Conservation (phyloP, 257 asterid genomes). For the Euphrasia confusa region DNA sequence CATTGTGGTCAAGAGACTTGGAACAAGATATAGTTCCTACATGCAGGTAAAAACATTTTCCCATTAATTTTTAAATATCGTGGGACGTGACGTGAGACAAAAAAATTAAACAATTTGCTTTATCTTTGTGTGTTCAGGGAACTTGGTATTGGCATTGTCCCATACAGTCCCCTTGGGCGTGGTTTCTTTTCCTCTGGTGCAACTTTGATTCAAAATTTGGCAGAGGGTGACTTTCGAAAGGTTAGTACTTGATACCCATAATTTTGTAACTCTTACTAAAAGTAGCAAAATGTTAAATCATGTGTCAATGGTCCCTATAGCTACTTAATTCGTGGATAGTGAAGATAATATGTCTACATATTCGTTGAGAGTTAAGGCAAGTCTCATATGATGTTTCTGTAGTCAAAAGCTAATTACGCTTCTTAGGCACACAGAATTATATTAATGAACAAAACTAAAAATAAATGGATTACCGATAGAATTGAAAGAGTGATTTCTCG, state of each 20-base stretch:
- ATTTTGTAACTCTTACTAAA: not conserved
- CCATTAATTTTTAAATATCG: not conserved
- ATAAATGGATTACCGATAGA: not conserved
- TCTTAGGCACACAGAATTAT: not conserved
- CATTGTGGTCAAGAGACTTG: conserved; percentile 64
- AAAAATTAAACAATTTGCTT: not conserved
- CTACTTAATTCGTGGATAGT: too few species aligned
- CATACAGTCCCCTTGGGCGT: conserved; percentile 54
- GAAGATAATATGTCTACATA: not conserved
- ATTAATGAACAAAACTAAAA: too few species aligned
- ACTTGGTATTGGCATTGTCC: conserved; percentile 50
- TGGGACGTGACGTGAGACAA: not conserved
- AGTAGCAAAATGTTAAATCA: not conserved
- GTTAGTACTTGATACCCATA: conserved; percentile 22
- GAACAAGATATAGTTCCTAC: conserved; percentile 60
- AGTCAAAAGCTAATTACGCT: not conserved
- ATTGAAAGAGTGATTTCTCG: not conserved
- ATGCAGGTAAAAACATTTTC: conserved; percentile 40
- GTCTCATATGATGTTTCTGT: not conserved
- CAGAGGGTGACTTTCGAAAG: conserved; percentile 41
- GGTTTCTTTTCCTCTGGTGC: conserved; percentile 45
- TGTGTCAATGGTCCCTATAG: too few species aligned
- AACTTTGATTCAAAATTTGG: conserved; percentile 28
- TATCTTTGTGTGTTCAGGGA: conserved; percentile 33
- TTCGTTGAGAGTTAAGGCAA: not conserved